A percentile compares a stretch with the other conserved stretches of the same genome.
phyloP scores from a whole-genome alignment of 768 basidiomycete genomes.

The Pluteus cervinus region DNA sequence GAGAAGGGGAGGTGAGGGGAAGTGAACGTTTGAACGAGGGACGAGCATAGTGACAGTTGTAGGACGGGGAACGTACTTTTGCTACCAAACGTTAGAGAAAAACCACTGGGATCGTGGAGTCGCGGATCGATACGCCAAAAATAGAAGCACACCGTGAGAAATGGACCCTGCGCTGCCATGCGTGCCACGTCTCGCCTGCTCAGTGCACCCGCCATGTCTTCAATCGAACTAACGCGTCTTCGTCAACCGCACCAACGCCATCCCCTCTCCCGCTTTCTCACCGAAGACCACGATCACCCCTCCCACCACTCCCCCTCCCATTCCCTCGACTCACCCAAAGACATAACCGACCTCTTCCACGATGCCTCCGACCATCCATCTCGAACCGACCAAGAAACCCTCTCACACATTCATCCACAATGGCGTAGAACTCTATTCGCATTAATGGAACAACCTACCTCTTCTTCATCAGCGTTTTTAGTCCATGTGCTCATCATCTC shows the following conservation, averaged over 20 bases:
- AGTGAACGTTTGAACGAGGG: too few relatives aligned
- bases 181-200: too few relatives aligned
- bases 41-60: too few relatives aligned
- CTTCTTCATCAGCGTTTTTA: constrained; percentile 69
- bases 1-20: too few relatives aligned
- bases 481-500: constrained; percentile 66
- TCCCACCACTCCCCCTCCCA: constrained; percentile 25
- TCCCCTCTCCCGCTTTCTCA: constrained; percentile 34
- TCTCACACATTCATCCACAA: constrained; percentile 31
- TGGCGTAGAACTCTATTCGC: constrained; percentile 66
- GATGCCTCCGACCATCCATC: too few relatives aligned
- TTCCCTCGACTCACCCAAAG: constrained; percentile 28
- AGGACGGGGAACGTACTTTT: too few relatives aligned
- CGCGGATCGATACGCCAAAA: too few relatives aligned
- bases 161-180: too few relatives aligned
- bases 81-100: too few relatives aligned
- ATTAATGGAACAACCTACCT: constrained; percentile 76
- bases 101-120: too few relatives aligned
- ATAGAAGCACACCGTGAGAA: too few relatives aligned
- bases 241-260: constrained; percentile 19
- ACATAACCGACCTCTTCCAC: constrained; percentile 37
- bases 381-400: constrained; percentile 28
- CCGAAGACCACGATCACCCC: constrained; percentile 32
- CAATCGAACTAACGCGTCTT: constrained; percentile 23
- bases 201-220: too few relatives aligned